These are phyloP conservation scores for Phytophthora constricta DNA, from an alignment of 352 stramenopile genomes.

Conservation along the genomic window DNA sequence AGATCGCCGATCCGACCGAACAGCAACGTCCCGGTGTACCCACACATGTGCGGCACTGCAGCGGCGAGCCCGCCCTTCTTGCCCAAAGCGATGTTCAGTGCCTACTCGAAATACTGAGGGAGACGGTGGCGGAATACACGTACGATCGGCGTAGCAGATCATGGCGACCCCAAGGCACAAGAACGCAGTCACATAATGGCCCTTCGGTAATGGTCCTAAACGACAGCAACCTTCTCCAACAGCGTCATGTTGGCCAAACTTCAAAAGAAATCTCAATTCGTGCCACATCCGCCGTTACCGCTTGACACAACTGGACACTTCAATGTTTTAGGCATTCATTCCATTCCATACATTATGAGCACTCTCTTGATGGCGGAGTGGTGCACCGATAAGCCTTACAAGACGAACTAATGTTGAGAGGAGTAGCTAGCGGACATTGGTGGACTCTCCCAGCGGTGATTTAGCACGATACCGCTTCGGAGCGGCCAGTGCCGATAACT, in stretches of 20 bases:
- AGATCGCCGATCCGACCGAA: constrained; percentile 76
- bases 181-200: constrained; percentile 73
- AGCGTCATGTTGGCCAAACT: constrained; percentile 17
- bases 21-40: constrained; percentile 75
- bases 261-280: neutral
- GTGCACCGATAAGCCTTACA: constrained; percentile 37
- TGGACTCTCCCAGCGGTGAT: constrained; percentile 38
- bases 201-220: constrained; percentile 28
- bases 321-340: neutral
- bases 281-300: neutral
- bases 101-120: constrained; percentile 87
- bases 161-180: constrained; percentile 80
- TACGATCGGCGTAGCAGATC: constrained; percentile 89
- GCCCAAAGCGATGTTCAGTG: constrained; percentile 76
- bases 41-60: constrained; percentile 79
- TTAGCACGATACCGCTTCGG: constrained; percentile 46
- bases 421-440: constrained; percentile 37
- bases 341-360: neutral
- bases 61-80: constrained; percentile 70
- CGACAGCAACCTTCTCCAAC: constrained; percentile 26
- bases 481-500: constrained; percentile 33
- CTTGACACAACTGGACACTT: neutral
- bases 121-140: constrained; percentile 37
- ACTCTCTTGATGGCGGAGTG: neutral
- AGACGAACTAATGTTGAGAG: constrained; percentile 1